Evolutionary conservation across 1,284 basidiomycete species (phyloP).

Genomic region (Xerocomus minutiporus): DNA sequence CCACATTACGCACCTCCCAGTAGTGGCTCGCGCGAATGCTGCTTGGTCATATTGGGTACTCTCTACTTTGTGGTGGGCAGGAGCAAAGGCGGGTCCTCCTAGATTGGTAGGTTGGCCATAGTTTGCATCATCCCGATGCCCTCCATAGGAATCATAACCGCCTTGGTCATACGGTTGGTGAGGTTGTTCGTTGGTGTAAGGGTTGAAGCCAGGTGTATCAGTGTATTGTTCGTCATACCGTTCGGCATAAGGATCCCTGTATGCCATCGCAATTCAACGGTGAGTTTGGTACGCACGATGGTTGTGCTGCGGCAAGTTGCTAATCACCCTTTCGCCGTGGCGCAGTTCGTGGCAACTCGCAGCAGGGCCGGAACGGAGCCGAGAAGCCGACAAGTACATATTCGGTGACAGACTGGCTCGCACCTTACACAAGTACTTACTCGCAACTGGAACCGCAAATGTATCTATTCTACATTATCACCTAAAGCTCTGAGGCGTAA

Average conservation of each 20-base stretch:
- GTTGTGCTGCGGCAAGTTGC: constrained; percentile 20
- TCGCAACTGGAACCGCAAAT: too few relatives aligned
- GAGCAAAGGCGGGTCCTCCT: constrained; percentile 18
- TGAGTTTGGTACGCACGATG: constrained; percentile 2
- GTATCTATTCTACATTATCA: constrained; percentile 18
- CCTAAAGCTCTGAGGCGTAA: constrained; percentile 38
- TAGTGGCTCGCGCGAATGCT: constrained; percentile 34
- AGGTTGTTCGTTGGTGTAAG: constrained; percentile 44
- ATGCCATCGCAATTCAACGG: constrained; percentile 32
- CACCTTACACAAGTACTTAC: too few relatives aligned
- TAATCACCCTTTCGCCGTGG: constrained; percentile 6
- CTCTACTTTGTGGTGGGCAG: constrained; percentile 20
- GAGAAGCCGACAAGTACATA: neutral
- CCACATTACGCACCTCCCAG: constrained; percentile 30
- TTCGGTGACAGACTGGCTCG: too few relatives aligned
- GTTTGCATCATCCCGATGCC: constrained; percentile 43
- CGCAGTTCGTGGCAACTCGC: constrained; percentile 6
- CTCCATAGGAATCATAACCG: constrained; percentile 40
- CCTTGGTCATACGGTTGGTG: constrained; percentile 50
- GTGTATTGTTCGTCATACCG: constrained; percentile 40
- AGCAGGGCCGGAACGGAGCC: neutral
- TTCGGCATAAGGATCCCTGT: constrained; percentile 49
- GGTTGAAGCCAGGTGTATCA: constrained; percentile 43
- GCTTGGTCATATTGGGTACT: constrained; percentile 38
- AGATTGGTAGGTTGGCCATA: constrained; percentile 23